A percentile compares a stretch with the other conserved stretches of the same genome.
Evolutionary conservation across 352 stramenopile genomes (phyloP).

Genomic region (Plasmopara halstedii): DNA sequence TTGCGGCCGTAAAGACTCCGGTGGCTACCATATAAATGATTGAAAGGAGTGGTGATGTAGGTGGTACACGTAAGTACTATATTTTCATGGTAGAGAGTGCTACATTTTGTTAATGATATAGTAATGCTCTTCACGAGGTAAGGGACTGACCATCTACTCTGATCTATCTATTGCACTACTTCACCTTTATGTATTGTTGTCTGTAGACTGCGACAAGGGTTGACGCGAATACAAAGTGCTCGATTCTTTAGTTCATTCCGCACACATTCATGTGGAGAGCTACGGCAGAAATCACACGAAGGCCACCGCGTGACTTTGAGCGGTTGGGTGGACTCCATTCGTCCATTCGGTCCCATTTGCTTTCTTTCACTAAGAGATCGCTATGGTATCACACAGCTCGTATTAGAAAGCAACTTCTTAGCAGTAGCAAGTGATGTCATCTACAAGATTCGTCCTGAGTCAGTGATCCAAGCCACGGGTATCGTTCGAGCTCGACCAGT

Average conservation of each 20-base stretch:
- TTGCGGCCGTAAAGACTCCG: conserved; percentile 40
- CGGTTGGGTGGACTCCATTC: conserved; percentile 76
- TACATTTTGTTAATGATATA: too few relatives aligned
- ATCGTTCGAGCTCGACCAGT: conserved; percentile 45
- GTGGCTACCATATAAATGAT: conserved; percentile 38
- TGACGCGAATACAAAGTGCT: conserved; percentile 2
- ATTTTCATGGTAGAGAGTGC: neutral
- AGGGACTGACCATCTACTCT: conserved; percentile 1
- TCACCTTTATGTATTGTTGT: too few relatives aligned
- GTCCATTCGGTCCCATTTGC: conserved; percentile 64
- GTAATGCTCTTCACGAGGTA: conserved; percentile 29
- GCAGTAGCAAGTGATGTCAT: conserved; percentile 35
- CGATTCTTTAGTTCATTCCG: conserved; percentile 42
- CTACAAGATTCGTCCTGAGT: conserved; percentile 55
- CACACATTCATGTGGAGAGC: conserved; percentile 67
- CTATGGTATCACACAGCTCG: conserved; percentile 72
- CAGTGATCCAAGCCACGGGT: conserved; percentile 57
- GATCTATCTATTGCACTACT: neutral
- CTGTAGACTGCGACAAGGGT: conserved; percentile 15
- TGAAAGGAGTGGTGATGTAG: too few relatives aligned
- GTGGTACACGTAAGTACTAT: too few relatives aligned
- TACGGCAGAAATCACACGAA: conserved; percentile 43
- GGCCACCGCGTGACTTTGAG: conserved; percentile 57
- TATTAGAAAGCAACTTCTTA: conserved; percentile 58
- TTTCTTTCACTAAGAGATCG: conserved; percentile 81